Conservation (phyloP, 495 filamentous ascomycete species). For the Oidiodendron maius region DNA sequence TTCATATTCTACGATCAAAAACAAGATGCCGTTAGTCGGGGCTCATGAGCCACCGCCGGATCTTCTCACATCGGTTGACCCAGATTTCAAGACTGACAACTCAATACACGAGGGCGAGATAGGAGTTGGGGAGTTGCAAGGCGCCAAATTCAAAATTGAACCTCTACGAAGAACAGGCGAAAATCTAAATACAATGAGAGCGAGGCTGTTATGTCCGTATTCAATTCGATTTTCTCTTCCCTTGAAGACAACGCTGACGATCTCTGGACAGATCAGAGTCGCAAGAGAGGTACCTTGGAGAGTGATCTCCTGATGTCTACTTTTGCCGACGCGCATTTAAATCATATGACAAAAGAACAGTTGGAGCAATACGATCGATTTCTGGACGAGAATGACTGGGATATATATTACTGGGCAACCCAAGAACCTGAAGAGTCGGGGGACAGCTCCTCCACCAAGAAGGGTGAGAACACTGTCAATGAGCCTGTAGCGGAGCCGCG, state of each 20-base stretch:
- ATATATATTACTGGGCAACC: slow-evolving; percentile 99
- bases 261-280: slow-evolving; percentile 70
- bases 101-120: slow-evolving; percentile 63
- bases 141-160: slow-evolving; percentile 83
- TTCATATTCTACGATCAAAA: slow-evolving; percentile 57
- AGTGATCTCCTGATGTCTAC: slow-evolving; percentile 93
- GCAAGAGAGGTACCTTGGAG: slow-evolving; percentile 94
- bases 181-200: slow-evolving; percentile 74
- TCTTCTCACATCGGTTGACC: slow-evolving; percentile 49
- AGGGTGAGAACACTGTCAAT: slow-evolving; percentile 10
- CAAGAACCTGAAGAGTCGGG: slow-evolving; percentile 55
- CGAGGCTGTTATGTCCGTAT: slow-evolving; percentile 80
- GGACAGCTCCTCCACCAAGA: slow-evolving; percentile 13
- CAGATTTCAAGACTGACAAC: slow-evolving; percentile 51
- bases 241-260: background rate
- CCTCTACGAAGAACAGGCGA: slow-evolving; percentile 77
- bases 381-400: slow-evolving; percentile 99
- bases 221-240: background rate
- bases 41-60: slow-evolving; percentile 54
- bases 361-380: slow-evolving; percentile 85
- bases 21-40: slow-evolving; percentile 56
- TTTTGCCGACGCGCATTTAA: slow-evolving; percentile 77
- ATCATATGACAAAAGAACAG: slow-evolving; percentile 63
- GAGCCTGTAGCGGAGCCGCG: slow-evolving; percentile 17
- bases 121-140: slow-evolving; percentile 85